A percentile compares a stretch with the other conserved stretches of the same genome.
These are phyloP conservation scores for Buxus sempervirens DNA, from an alignment of 164 flowering plant species.

Conservation along the genomic window DNA sequence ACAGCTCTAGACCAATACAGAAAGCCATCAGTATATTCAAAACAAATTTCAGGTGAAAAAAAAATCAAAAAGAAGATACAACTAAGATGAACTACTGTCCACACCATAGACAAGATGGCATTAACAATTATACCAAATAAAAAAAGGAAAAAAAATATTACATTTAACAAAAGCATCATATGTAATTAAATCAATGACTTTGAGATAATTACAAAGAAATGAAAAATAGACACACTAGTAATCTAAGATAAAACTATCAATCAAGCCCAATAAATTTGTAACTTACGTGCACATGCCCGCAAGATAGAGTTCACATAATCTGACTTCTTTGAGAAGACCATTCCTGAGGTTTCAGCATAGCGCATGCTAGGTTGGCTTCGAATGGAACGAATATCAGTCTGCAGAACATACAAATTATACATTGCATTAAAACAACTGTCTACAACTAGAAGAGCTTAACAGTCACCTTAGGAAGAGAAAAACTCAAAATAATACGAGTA, in stretches of 20 bases:
- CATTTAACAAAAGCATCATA: not conserved
- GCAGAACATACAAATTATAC: conserved; percentile 21
- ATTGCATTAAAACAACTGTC: not conserved
- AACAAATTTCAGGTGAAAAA: too few relatives aligned
- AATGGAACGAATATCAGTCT: conserved; percentile 81
- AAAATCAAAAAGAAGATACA: too few relatives aligned
- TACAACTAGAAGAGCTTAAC: not conserved
- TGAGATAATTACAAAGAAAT: not conserved
- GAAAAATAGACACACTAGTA: not conserved
- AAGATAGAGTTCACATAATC: conserved; percentile 81
- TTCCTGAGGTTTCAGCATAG: conserved; percentile 56
- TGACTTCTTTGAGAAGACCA: conserved; percentile 57
- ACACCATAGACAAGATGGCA: too few relatives aligned
- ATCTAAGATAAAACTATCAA: not conserved
- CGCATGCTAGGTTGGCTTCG: conserved; percentile 72
- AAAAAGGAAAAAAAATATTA: not conserved
- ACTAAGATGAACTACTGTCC: too few relatives aligned
- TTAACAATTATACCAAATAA: too few relatives aligned
- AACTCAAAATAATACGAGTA: not conserved
- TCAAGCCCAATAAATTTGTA: not conserved
- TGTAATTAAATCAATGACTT: not conserved
- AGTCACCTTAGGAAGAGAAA: not conserved
- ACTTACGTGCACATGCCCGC: conserved; percentile 98
- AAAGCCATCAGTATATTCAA: too few relatives aligned
- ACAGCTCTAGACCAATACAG: too few relatives aligned